phyloP scores from a whole-genome alignment of 1,284 basidiomycete species.

The Naganishia sp. region DNA sequence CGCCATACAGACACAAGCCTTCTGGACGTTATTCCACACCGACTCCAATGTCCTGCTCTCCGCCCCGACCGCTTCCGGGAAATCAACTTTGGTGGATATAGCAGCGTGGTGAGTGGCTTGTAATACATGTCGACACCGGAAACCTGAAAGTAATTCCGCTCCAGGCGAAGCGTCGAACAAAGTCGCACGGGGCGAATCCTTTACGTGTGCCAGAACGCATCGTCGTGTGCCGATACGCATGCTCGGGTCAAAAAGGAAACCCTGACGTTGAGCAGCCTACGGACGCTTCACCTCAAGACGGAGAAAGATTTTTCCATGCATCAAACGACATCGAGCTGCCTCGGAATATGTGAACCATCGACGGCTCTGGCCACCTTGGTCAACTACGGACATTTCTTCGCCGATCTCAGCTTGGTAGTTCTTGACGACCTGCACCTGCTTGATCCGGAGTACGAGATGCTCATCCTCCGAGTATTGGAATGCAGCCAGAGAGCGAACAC shows the following conservation, averaged over 20 bases:
- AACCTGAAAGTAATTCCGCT: not conserved
- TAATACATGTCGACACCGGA: not conserved
- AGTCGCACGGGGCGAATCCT: conserved; percentile 14
- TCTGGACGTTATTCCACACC: conserved; percentile 79
- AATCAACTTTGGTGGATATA: conserved; percentile 71
- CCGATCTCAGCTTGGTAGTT: conserved; percentile 65
- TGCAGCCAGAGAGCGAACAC: conserved; percentile 65
- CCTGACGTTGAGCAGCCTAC: conserved; percentile 15
- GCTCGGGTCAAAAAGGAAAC: conserved; percentile 44
- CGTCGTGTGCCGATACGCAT: conserved; percentile 47
- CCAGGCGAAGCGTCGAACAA: conserved; percentile 26
- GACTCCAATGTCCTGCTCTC: conserved; percentile 73
- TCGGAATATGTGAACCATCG: conserved; percentile 52
- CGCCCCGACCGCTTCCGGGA: conserved; percentile 79
- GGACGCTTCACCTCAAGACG: conserved; percentile 33
- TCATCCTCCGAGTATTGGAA: conserved; percentile 65
- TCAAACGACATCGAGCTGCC: conserved; percentile 33
- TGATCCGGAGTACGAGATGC: conserved; percentile 79
- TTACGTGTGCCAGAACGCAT: conserved; percentile 39
- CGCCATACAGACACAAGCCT: conserved; percentile 83
- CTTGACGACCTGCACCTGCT: conserved; percentile 86
- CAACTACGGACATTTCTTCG: conserved; percentile 48
- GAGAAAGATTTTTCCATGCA: conserved; percentile 41
- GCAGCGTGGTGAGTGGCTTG: conserved; percentile 64
- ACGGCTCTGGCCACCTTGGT: conserved; percentile 43